These are phyloP conservation scores for Trichoderma asperellum DNA, from an alignment of 2,329 filamentous ascomycete genomes.

Conservation along the genomic window DNA sequence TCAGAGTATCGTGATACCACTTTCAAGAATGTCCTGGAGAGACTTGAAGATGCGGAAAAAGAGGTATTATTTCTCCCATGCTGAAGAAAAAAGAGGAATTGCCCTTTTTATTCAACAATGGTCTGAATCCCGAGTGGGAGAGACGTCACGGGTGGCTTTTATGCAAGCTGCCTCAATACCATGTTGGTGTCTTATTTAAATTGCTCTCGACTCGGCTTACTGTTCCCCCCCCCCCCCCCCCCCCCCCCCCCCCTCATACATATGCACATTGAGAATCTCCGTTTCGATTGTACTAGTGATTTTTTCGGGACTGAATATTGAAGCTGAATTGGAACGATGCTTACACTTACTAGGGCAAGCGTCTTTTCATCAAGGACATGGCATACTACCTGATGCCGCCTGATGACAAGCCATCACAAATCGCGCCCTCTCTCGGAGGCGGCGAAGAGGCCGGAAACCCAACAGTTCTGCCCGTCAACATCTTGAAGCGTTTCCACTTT, in stretches of 20 bases:
- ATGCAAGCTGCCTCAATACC: neutral
- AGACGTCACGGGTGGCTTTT: neutral
- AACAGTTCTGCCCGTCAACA: slow-evolving; percentile 75
- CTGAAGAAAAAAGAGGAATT: neutral
- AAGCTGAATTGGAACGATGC: slow-evolving; percentile 25
- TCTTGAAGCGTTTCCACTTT: slow-evolving; percentile 84
- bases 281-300: neutral
- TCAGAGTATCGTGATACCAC: slow-evolving; percentile 73
- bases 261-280: slow-evolving; percentile 23
- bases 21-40: slow-evolving; percentile 76
- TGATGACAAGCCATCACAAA: slow-evolving; percentile 64
- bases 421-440: slow-evolving; percentile 80
- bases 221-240: neutral
- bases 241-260: too few species aligned
- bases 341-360: slow-evolving; percentile 69
- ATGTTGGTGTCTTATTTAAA: neutral
- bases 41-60: slow-evolving; percentile 70
- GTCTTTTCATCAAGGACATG: slow-evolving; percentile 98
- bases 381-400: slow-evolving; percentile 87
- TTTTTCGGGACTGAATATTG: neutral
- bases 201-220: neutral
- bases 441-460: slow-evolving; percentile 73
- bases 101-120: neutral
- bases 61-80: slow-evolving; percentile 61
- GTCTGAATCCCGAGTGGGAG: neutral